These are phyloP conservation scores for Liriodendron chinense DNA, from an alignment of 164 flowering plant genomes.

Conservation along the genomic window DNA sequence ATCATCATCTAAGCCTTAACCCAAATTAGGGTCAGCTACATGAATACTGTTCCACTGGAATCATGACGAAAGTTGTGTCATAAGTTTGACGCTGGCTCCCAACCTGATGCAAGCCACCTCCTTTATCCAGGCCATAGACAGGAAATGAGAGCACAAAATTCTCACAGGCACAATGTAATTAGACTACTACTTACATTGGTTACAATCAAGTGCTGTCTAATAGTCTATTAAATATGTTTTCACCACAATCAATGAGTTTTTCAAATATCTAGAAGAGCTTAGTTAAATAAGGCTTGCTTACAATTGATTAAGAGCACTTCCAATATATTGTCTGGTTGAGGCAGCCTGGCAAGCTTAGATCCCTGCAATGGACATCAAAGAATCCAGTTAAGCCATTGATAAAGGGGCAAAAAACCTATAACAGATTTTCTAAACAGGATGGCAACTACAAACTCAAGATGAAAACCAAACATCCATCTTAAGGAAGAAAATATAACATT, in stretches of 20 bases:
- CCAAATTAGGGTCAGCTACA: background rate
- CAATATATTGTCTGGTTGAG: conserved; percentile 59
- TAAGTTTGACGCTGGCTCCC: no score
- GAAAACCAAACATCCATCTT: no score
- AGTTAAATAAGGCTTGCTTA: conserved; percentile 22
- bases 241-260: background rate
- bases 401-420: background rate
- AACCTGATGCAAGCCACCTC: no score
- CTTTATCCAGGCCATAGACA: background rate
- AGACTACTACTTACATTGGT: no score
- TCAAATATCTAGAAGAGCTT: background rate
- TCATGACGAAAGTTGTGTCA: background rate
- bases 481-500: background rate
- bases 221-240: no score
- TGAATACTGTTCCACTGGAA: background rate
- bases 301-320: conserved; percentile 83
- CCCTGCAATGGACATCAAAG: conserved; percentile 47
- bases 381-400: background rate
- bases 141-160: conserved; percentile 7
- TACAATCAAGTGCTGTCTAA: no score
- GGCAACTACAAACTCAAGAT: no score
- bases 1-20: background rate
- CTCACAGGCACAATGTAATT: background rate
- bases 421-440: no score
- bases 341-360: conserved; percentile 82